phyloP scores from a whole-genome alignment of 2,329 filamentous ascomycete genomes.

The Rutstroemia sydowiana region DNA sequence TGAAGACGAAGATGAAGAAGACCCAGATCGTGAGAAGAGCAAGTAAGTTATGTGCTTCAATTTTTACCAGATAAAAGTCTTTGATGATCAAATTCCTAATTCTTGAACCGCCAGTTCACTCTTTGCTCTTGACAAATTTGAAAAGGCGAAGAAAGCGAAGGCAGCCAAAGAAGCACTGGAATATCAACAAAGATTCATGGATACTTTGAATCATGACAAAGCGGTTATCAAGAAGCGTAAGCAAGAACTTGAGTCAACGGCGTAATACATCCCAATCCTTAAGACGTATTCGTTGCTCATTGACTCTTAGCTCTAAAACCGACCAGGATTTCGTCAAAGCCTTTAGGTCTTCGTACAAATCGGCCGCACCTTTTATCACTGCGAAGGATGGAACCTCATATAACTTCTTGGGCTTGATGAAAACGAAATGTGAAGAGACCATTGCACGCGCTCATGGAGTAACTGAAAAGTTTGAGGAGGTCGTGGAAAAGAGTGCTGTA shows the following conservation, averaged over 20 bases:
- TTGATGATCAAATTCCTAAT: neutral
- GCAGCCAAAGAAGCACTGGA: neutral
- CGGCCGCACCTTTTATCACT: neutral
- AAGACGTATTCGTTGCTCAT: neutral
- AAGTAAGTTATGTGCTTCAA: conserved; percentile 18
- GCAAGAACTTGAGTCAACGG: neutral
- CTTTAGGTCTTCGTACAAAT: neutral
- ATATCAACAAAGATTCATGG: conserved; percentile 1
- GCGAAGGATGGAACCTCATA: neutral
- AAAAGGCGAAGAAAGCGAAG: conserved; percentile 2
- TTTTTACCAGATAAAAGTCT: neutral
- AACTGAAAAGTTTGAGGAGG: neutral
- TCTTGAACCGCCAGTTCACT: neutral
- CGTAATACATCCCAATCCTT: neutral
- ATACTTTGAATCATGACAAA: neutral
- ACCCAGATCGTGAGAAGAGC: conserved; percentile 22
- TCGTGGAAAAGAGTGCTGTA: neutral
- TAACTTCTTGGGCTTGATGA: neutral
- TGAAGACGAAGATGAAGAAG: conserved; percentile 24
- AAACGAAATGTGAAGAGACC: neutral
- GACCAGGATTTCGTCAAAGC: neutral
- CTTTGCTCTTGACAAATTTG: neutral
- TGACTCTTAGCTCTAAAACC: neutral
- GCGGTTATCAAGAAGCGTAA: neutral
- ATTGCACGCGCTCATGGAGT: neutral